Conservation (phyloP, 129 eudicot species). For the Flaveria sonorensis region DNA sequence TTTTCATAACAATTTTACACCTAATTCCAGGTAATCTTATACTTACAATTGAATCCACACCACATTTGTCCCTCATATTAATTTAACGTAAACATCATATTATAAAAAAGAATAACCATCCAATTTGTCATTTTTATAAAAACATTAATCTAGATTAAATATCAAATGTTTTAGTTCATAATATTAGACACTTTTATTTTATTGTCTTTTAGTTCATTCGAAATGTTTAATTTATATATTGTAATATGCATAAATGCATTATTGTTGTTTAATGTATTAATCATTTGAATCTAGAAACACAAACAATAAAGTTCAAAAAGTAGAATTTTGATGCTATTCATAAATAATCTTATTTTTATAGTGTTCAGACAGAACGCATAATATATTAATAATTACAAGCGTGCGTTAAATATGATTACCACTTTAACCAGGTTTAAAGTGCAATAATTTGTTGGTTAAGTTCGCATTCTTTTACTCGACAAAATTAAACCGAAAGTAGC, state of each 20-base stretch:
- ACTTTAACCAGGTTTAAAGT: slow-evolving; percentile 37
- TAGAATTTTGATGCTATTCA: slow-evolving; percentile 21
- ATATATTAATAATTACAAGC: slow-evolving; percentile 33
- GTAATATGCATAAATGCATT: background rate
- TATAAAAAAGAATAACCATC: too few species aligned
- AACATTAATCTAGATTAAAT: too few species aligned
- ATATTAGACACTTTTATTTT: too few species aligned
- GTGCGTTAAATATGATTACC: slow-evolving; percentile 30
- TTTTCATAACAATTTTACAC: too few species aligned
- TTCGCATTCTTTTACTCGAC: slow-evolving; percentile 19
- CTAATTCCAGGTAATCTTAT: too few species aligned
- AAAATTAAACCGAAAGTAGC: slow-evolving; percentile 37
- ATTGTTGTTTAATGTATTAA: background rate
- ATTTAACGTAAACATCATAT: too few species aligned
- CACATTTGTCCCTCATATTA: too few species aligned
- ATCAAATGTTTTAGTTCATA: too few species aligned
- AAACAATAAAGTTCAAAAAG: slow-evolving; percentile 14
- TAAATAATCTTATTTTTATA: slow-evolving; percentile 17
- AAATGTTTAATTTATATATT: too few species aligned
- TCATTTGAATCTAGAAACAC: slow-evolving; percentile 26
- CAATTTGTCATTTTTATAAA: too few species aligned
- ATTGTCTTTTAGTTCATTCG: too few species aligned
- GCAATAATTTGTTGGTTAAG: slow-evolving; percentile 24
- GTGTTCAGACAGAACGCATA: slow-evolving; percentile 3
- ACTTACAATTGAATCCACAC: too few species aligned